phyloP scores from a whole-genome alignment of 805 yeast species.

The Saccharomycopsis fodiens region DNA sequence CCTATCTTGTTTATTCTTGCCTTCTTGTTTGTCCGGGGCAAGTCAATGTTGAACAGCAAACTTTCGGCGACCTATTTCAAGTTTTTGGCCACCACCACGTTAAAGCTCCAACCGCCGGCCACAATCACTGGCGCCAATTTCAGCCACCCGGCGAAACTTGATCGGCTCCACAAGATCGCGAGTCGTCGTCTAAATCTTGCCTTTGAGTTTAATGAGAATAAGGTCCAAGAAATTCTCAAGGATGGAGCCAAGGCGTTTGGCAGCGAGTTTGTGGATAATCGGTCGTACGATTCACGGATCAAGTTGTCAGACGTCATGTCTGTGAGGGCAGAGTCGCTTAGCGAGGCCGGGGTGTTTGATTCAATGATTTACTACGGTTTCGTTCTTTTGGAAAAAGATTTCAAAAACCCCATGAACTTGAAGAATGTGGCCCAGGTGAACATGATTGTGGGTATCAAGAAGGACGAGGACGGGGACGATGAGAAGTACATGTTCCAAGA shows the following conservation, averaged over 20 bases:
- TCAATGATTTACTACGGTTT: slow-evolving; percentile 11
- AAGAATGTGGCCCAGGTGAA: slow-evolving; percentile 7
- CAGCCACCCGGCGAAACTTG: slow-evolving; percentile 11
- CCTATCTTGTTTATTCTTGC: slow-evolving; percentile 9
- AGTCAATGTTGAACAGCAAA: neutral
- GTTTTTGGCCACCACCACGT: slow-evolving; percentile 2
- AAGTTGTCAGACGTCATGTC: slow-evolving; percentile 3
- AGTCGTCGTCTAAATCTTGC: slow-evolving; percentile 12
- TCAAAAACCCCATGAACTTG: neutral
- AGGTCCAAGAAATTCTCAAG: slow-evolving; percentile 7
- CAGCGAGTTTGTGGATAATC: slow-evolving; percentile 2
- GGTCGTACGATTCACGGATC: slow-evolving; percentile 15
- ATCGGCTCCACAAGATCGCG: slow-evolving; percentile 5
- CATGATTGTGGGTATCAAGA: slow-evolving; percentile 13
- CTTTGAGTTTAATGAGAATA: slow-evolving; percentile 16
- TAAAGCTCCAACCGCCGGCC: slow-evolving; percentile 4
- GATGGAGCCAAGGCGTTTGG: neutral
- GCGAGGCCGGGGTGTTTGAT: neutral
- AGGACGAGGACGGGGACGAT: neutral
- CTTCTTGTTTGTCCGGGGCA: slow-evolving; percentile 5
- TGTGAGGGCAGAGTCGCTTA: slow-evolving; percentile 2
- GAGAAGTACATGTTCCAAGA: slow-evolving; percentile 3
- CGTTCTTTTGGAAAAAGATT: slow-evolving; percentile 8
- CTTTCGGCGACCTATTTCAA: slow-evolving; percentile 4
- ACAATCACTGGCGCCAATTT: slow-evolving; percentile 5